Base-by-base conservation (phyloP, 2,329 filamentous ascomycete genomes). In the Penicillium sp. region DNA sequence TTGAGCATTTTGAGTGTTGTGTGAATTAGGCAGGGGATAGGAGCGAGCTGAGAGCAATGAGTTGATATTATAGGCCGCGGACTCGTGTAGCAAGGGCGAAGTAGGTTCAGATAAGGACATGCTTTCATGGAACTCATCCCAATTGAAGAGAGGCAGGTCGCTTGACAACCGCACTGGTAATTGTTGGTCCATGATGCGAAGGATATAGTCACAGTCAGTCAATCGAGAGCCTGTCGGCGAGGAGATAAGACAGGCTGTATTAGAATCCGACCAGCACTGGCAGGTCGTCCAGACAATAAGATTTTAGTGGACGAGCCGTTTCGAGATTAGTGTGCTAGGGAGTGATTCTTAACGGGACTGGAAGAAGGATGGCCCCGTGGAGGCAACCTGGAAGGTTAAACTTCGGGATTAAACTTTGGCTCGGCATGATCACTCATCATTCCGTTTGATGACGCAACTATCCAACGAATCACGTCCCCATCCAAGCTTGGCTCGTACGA, bases 381-480 rank as follows among this genome's bases (percentile, higher is more conserved):
- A 55, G 54, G 17, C 28, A 48, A 54, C 31, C 28, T 31, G 3
- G 5, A 17, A 22, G 20, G 20, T 20, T 20, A 20, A 20, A 20
- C 20, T 20, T 20, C 20, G 20, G 20, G 28, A 25, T 4, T 51
- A 37, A 57, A 51, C 45, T 37, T 57, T 28, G 47, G 54, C 22
- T 57, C 54, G 54, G 54, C 25, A 50, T 37, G 54, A 57, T 57
- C 54, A 57, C 54, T 57, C 54, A 57, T 57, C 54, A 57, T 51
- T 57, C 54, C 47, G 47, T 35, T 43, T 42, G 11, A 25, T 43
- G 41, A 43, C 41, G 25, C 25, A 20, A 20, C 20, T 20, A 20
- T 20, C 20, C 39, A 22, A 42, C 39, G 39, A 42, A 42, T 42
- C 38, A 20, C 20, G 20, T 20, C 20, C 20, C 20, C 20, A 17